These are phyloP conservation scores for Areca catechu DNA, from an alignment of 176 grass and related monocot species.

Conservation along the genomic window DNA sequence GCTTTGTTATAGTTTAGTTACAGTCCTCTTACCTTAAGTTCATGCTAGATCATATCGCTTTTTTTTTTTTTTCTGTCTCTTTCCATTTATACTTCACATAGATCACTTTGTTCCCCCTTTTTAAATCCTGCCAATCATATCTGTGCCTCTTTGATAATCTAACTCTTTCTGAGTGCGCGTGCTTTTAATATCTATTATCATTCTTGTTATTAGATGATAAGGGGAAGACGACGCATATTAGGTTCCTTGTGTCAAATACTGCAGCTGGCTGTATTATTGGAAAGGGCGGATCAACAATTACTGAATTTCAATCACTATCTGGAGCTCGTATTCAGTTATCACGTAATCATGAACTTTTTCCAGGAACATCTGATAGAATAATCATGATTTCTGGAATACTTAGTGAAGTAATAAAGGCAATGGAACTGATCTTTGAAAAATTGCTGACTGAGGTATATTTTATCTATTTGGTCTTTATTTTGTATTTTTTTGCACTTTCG, in stretches of 20 bases:
- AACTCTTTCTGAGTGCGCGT: too few relatives aligned
- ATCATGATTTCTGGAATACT: slow-evolving; percentile 86
- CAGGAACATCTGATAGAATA: slow-evolving; percentile 89
- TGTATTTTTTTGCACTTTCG: too few relatives aligned
- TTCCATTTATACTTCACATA: too few relatives aligned
- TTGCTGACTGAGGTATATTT: slow-evolving; percentile 59
- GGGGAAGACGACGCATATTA: slow-evolving; percentile 75
- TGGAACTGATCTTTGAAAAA: slow-evolving; percentile 91
- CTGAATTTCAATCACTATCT: slow-evolving; percentile 88
- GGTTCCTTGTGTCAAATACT: slow-evolving; percentile 83
- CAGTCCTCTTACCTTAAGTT: too few relatives aligned
- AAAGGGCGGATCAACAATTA: slow-evolving; percentile 90
- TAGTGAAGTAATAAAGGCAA: slow-evolving; percentile 81
- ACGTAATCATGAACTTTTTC: slow-evolving; percentile 89
- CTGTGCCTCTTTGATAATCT: too few relatives aligned
- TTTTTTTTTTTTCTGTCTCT: too few relatives aligned
- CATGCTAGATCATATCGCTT: too few relatives aligned
- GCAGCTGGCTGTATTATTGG: slow-evolving; percentile 95
- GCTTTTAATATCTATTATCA: neutral
- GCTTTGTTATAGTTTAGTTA: too few relatives aligned
- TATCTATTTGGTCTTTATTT: too few relatives aligned
- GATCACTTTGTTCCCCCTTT: too few relatives aligned
- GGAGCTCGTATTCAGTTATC: slow-evolving; percentile 92
- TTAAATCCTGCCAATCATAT: too few relatives aligned
- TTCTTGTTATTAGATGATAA: slow-evolving; percentile 40